Evolutionary conservation across 352 stramenopile genomes (phyloP), one percentile per base, ranked within the genome.

Genomic region (Phytophthora niederhauseri): DNA sequence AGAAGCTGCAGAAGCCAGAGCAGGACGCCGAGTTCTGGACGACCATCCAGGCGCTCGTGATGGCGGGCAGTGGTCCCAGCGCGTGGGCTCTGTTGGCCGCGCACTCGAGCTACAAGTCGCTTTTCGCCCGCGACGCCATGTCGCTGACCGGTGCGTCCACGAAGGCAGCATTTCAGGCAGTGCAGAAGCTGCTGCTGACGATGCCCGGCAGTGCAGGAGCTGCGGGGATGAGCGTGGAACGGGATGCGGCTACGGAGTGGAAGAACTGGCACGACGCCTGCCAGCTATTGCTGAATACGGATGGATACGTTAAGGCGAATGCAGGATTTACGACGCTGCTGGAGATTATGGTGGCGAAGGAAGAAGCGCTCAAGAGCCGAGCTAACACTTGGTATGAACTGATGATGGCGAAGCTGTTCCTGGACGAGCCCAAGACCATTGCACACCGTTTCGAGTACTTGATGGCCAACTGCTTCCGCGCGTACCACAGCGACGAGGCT

Each of bases 391-490:
- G 87, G 87, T 92, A 88, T 69, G 83, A 92, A 70, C 76, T 93
- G 15, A 93, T 93, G 80, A 87, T 92, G 78, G 87, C 87, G n/a
- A 72, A 76, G 22, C 71, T 93, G 30, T 84, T 93, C 19, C 68
- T 95, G 17, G 81, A 93, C 14, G 85, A 92, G 51, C 84, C 87
- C 20, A 95, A 92, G 75, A 76, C 75, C 5, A 77, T 92, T 17
- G 85, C 87, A 20, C 73, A 94, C 49, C 87, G 84, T 5, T 89
- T 92, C 36, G 81, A 92, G 67, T 94, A 90, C 54, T 75, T 94
- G 17, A 94, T 92, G 85, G 82, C 80, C 20, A 90, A 86, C 48
- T 94, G 83, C 65, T 90, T 89, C 62, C 71, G 74, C 48, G 71
- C 62, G 11, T 84, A 90, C 57, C 69, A 88, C 43, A 65, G 61